These are phyloP conservation scores for Hemisphaericaspora xylofermentans DNA, from an alignment of 1,139 yeast genomes.

Conservation along the genomic window DNA sequence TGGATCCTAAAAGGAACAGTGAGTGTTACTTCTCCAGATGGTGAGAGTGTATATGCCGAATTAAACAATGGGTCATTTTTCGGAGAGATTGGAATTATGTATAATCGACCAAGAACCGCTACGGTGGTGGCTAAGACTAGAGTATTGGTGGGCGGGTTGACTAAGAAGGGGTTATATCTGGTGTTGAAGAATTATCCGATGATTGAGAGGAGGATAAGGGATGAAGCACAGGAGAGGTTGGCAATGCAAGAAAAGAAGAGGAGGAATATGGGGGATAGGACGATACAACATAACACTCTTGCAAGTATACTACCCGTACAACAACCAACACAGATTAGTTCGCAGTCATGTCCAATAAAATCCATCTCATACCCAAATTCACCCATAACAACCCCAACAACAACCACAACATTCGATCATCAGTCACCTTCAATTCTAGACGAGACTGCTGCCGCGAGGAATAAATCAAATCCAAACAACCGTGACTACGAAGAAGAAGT, in stretches of 20 bases:
- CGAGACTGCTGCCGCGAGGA: conserved; percentile 55
- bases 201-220: conserved; percentile 67
- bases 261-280: conserved; percentile 22
- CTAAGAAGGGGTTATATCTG: conserved; percentile 58
- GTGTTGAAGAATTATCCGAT: conserved; percentile 62
- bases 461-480: conserved; percentile 29
- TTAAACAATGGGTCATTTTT: conserved; percentile 67
- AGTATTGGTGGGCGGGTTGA: conserved; percentile 65
- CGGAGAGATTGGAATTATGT: conserved; percentile 77
- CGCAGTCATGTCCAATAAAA: background rate
- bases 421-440: conserved; percentile 38
- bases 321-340: conserved; percentile 24
- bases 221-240: conserved; percentile 75
- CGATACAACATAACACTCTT: background rate
- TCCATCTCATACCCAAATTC: conserved; percentile 3
- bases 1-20: conserved; percentile 78
- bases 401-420: background rate
- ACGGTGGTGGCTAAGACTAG: conserved; percentile 72
- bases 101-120: conserved; percentile 75
- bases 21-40: conserved; percentile 71
- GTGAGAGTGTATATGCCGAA: conserved; percentile 72
- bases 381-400: background rate
- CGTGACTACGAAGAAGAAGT: background rate
- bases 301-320: conserved; percentile 31
- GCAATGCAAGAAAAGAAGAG: conserved; percentile 66